A percentile compares a stretch with the other conserved stretches of the same genome.
Conservation (phyloP, 768 basidiomycete genomes). For the Russula compacta region DNA sequence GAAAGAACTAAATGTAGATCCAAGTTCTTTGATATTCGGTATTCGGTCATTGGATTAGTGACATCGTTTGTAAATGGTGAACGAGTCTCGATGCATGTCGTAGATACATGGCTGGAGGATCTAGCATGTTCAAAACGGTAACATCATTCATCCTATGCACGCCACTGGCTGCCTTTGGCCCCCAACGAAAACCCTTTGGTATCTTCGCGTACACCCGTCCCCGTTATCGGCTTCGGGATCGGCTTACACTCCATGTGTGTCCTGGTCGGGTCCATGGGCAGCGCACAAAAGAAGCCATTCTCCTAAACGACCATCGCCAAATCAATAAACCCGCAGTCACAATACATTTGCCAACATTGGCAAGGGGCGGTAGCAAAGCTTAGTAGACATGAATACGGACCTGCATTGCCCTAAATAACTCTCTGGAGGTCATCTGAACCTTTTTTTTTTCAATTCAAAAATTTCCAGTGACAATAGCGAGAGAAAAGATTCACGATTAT, state of each 20-base stretch:
- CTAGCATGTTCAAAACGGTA: too few relatives aligned
- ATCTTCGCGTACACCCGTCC: too few relatives aligned
- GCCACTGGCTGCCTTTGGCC: too few relatives aligned
- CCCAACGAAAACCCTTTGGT: too few relatives aligned
- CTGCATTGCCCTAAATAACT: conserved; percentile 67
- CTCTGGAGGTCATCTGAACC: conserved; percentile 32
- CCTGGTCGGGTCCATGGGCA: conserved; percentile 51
- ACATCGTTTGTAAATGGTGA: too few relatives aligned
- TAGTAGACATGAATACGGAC: conserved; percentile 26
- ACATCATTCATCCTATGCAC: too few relatives aligned
- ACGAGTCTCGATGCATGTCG: too few relatives aligned
- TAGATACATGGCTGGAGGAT: too few relatives aligned
- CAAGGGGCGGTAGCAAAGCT: background rate
- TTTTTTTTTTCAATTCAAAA: background rate
- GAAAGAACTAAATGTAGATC: too few relatives aligned
- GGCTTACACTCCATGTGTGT: conserved; percentile 65
- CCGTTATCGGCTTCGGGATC: conserved; percentile 35
- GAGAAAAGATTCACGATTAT: conserved; percentile 15
- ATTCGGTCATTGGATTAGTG: too few relatives aligned
- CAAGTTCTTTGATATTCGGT: too few relatives aligned
- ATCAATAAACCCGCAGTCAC: background rate
- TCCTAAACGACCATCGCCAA: background rate
- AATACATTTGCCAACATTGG: background rate
- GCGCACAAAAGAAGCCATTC: conserved; percentile 54
- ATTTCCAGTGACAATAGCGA: background rate